Evolutionary conservation across 2,329 filamentous ascomycete species (phyloP).

Genomic region (Fusarium stilboides): DNA sequence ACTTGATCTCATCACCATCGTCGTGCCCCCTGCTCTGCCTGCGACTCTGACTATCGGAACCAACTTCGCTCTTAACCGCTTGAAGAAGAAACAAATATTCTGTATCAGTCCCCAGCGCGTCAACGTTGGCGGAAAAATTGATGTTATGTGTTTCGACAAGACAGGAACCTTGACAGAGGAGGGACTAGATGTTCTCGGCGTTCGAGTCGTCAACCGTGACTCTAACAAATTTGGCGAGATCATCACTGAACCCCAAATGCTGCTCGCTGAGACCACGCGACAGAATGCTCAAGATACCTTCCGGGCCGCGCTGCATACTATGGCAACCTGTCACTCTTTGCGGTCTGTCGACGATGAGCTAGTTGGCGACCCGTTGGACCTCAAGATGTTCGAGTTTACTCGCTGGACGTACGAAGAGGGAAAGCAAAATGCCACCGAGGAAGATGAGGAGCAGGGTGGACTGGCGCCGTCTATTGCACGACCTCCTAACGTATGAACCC

Average conservation of each 20-base stretch:
- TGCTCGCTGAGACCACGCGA: constrained; percentile 64
- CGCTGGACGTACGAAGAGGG: constrained; percentile 94
- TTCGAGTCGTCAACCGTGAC: constrained; percentile 80
- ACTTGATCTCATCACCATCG: constrained; percentile 95
- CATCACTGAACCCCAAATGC: constrained; percentile 73
- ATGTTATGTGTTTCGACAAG: constrained; percentile 98
- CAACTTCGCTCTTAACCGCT: constrained; percentile 89
- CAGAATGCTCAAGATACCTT: constrained; percentile 54
- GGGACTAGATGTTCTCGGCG: constrained; percentile 91
- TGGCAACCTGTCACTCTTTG: constrained; percentile 97
- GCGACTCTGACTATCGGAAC: constrained; percentile 97
- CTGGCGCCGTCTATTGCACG: constrained; percentile 91
- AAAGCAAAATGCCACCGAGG: constrained; percentile 74
- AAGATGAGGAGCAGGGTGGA: constrained; percentile 81
- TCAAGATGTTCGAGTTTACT: constrained; percentile 99
- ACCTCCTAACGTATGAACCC: constrained; percentile 74
- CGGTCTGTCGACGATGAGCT: constrained; percentile 89
- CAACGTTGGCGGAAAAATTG: constrained; percentile 95
- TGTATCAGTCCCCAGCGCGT: constrained; percentile 98
- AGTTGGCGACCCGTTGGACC: constrained; percentile 91
- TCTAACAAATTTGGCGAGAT: constrained; percentile 80
- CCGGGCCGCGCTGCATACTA: constrained; percentile 84
- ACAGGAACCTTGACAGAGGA: constrained; percentile 98
- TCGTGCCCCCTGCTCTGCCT: constrained; percentile 93
- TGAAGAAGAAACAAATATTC: constrained; percentile 93